These are phyloP conservation scores for Fusarium mundagurra DNA, from an alignment of 2,329 filamentous ascomycete genomes.

Conservation along the genomic window DNA sequence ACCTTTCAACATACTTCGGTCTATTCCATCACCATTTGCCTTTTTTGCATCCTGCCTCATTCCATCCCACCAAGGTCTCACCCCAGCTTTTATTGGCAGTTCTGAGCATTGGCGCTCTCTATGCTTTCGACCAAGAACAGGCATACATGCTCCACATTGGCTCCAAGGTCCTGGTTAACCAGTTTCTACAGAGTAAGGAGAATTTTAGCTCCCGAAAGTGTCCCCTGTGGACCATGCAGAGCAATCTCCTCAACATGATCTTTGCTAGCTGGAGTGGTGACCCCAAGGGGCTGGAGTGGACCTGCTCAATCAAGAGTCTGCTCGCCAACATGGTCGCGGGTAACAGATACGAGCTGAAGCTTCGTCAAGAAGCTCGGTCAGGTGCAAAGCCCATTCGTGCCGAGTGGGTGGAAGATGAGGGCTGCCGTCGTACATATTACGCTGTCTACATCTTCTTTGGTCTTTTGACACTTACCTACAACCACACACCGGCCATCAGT, in stretches of 20 bases:
- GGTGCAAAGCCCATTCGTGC: slow-evolving; percentile 78
- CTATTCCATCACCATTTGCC: slow-evolving; percentile 97
- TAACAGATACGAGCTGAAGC: slow-evolving; percentile 94
- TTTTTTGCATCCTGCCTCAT: slow-evolving; percentile 93
- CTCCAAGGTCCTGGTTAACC: slow-evolving; percentile 95
- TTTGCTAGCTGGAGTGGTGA: slow-evolving; percentile 99
- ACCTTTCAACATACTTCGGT: slow-evolving; percentile 95
- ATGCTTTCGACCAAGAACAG: slow-evolving; percentile 96
- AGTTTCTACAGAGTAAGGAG: slow-evolving; percentile 97
- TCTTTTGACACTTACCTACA: slow-evolving; percentile 92
- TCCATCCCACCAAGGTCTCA: slow-evolving; percentile 81
- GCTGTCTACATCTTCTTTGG: slow-evolving; percentile 99
- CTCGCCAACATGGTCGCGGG: slow-evolving; percentile 99
- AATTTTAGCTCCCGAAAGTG: slow-evolving; percentile 99
- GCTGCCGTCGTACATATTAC: slow-evolving; percentile 95
- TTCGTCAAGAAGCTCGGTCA: slow-evolving; percentile 88
- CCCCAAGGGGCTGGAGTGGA: slow-evolving; percentile 97
- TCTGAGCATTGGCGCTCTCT: slow-evolving; percentile 93
- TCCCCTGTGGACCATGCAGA: slow-evolving; percentile 98
- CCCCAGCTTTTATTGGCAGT: slow-evolving; percentile 88
- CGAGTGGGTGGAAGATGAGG: slow-evolving; percentile 97
- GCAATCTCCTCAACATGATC: slow-evolving; percentile 96
- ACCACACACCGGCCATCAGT: slow-evolving; percentile 96
- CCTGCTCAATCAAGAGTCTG: slow-evolving; percentile 97
- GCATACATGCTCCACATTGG: slow-evolving; percentile 98